Evolutionary conservation across 164 flowering plant genomes (phyloP), one percentile per base, ranked within the genome.

Genomic region (Aristolochia fimbriata): DNA sequence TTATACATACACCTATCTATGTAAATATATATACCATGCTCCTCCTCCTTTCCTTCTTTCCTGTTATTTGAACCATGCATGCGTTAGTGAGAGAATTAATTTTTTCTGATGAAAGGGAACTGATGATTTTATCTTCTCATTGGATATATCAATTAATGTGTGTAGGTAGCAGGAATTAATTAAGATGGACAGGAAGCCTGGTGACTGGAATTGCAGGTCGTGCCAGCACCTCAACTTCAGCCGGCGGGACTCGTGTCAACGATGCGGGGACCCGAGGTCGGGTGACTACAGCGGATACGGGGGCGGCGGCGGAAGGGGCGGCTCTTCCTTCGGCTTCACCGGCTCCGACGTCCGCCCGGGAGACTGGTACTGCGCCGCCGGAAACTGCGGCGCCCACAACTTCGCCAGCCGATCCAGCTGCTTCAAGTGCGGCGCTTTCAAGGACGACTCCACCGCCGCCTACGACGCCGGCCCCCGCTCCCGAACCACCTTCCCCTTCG

Each of bases 321-420:
- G 76, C 0, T 69, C 76, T 2, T 65, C 91, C 0, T 84, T 81
- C 30, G 83, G 81, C 52, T 80, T 83, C 57, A 62, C 65, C 27
- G 95, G 96, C n/a, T 81, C 98, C 0, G 96, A 88, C 24, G 96
- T 91, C 27, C 76, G 96, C 56, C 99, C 99, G 0, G 99, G 99
- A 0, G 99, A 93, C 62, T 93, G 99, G 99, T 93, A 91, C 77
- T 93, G 99, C 76, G 25, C 72, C 9, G 77, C 74, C 2, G 81
- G 83, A 15, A 83, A 77, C 74, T 93, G 99, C 58, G 96, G 99
- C 13, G 81, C 92, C 2, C 96, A 90, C 75, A 93, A 93, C 77
- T 93, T 90, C 53, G 99, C 99, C 15, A 93, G 89, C 79, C 90
- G 99, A 52, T 86, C 96, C 17, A 90, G 76, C 78, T 93, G 99